Evolutionary conservation across 2,329 filamentous ascomycete species (phyloP).

Genomic region (Fragosphaeria purpurea): DNA sequence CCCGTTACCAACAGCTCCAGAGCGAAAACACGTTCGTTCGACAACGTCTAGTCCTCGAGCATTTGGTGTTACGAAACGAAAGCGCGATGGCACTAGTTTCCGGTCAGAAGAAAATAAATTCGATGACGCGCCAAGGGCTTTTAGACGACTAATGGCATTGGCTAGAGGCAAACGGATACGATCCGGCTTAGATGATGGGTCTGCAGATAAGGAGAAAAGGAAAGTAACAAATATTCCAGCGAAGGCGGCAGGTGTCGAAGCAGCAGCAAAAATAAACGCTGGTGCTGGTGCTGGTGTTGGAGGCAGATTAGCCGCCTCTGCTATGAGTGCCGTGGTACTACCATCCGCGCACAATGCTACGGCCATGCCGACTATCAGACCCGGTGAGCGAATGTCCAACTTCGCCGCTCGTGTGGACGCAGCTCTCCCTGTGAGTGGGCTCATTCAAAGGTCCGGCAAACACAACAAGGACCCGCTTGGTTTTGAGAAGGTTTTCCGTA

Average conservation of each 20-base stretch:
- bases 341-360: neutral
- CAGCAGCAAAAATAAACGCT: neutral
- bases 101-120: constrained; percentile 21
- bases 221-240: constrained; percentile 19
- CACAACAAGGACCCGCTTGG: constrained; percentile 56
- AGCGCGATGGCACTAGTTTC: constrained; percentile 24
- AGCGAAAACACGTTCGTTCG: constrained; percentile 13
- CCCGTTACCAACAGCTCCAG: constrained; percentile 32
- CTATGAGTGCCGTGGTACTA: neutral
- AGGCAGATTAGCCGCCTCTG: constrained; percentile 1
- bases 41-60: constrained; percentile 11
- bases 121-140: constrained; percentile 82
- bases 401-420: constrained; percentile 78
- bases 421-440: constrained; percentile 63
- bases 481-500: constrained; percentile 53
- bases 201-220: constrained; percentile 18
- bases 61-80: constrained; percentile 35
- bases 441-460: constrained; percentile 52
- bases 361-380: constrained; percentile 57
- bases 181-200: constrained; percentile 63
- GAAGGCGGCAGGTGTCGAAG: constrained; percentile 12
- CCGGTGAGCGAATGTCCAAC: constrained; percentile 73
- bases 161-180: constrained; percentile 50
- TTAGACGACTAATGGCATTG: constrained; percentile 73
- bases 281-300: neutral